Conservation (phyloP, 2,329 filamentous ascomycete species). For the Herpomyces periplanetae region DNA sequence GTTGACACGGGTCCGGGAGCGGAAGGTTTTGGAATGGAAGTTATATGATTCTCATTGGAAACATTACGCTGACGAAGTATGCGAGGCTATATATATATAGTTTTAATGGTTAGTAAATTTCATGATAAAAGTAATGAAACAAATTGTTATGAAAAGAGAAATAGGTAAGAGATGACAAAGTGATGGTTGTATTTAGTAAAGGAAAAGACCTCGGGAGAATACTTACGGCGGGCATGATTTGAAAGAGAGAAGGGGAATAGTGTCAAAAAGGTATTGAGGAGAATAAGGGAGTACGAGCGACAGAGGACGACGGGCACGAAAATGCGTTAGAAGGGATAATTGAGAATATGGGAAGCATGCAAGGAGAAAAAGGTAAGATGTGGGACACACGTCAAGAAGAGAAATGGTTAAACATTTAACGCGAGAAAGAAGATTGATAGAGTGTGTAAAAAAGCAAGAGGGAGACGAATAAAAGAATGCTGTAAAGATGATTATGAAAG, state of each 20-base stretch:
- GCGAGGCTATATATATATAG: too few species aligned
- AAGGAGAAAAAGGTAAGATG: too few species aligned
- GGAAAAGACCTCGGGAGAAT: too few species aligned
- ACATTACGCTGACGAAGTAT: slow-evolving; percentile 29
- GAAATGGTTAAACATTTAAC: too few species aligned
- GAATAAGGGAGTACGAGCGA: slow-evolving; percentile 1
- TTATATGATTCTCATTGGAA: slow-evolving; percentile 85
- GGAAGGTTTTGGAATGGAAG: slow-evolving; percentile 31
- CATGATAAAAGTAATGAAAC: slow-evolving; percentile 4
- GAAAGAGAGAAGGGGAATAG: slow-evolving; percentile 1
- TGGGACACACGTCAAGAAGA: too few species aligned
- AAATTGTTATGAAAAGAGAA: slow-evolving; percentile 3
- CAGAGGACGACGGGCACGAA: neutral
- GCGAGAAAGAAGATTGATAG: too few species aligned
- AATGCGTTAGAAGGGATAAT: slow-evolving; percentile 9
- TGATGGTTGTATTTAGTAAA: slow-evolving; percentile 2
- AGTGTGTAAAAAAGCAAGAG: too few species aligned
- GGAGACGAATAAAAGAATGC: too few species aligned
- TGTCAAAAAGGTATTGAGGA: slow-evolving; percentile 1
- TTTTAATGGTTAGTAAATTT: slow-evolving; percentile 8
- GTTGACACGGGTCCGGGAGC: too few species aligned
- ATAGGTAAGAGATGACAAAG: slow-evolving; percentile 1
- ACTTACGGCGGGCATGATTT: slow-evolving; percentile 1
- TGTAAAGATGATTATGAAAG: too few species aligned
- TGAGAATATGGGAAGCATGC: slow-evolving; percentile 13